Conservation (phyloP, 768 basidiomycete genomes). For the Epithele typhae region DNA sequence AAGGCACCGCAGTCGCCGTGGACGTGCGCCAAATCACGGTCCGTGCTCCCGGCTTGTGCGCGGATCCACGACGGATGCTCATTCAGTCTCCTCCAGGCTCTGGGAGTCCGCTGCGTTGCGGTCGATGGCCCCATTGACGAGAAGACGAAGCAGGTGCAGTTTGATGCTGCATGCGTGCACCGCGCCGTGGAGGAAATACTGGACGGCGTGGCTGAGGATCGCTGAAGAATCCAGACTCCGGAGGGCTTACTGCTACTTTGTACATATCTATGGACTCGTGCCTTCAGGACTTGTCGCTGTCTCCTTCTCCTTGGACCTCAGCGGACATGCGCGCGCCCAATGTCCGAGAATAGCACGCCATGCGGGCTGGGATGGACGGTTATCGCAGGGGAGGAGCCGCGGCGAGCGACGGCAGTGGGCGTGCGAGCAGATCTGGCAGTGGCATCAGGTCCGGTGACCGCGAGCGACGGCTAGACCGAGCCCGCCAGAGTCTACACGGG, state of each 20-base stretch:
- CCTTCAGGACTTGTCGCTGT: too few species aligned
- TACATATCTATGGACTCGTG: not conserved
- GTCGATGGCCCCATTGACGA: constrained; percentile 30
- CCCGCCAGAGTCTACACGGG: too few species aligned
- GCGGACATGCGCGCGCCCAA: too few species aligned
- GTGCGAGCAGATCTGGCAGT: not conserved
- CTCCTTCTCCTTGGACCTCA: too few species aligned
- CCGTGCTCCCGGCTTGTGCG: constrained; percentile 22
- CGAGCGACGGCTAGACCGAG: too few species aligned
- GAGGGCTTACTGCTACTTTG: not conserved
- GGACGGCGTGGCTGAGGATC: constrained; percentile 6
- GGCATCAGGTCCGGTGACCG: constrained; percentile 3
- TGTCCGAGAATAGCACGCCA: too few species aligned
- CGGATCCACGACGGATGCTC: not conserved
- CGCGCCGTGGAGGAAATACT: constrained; percentile 36
- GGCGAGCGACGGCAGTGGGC: not conserved
- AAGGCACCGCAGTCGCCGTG: constrained; percentile 56
- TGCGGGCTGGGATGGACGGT: too few species aligned
- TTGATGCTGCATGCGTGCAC: constrained; percentile 43
- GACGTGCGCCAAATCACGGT: constrained; percentile 62
- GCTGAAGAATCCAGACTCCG: not conserved
- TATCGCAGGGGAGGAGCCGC: too few species aligned
- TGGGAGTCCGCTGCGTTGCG: constrained; percentile 59
- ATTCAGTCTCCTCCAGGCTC: constrained; percentile 31
- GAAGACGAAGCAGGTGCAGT: constrained; percentile 31